Base-by-base conservation (phyloP, 208 protist genomes). In the Leishmania martiniquensis region DNA sequence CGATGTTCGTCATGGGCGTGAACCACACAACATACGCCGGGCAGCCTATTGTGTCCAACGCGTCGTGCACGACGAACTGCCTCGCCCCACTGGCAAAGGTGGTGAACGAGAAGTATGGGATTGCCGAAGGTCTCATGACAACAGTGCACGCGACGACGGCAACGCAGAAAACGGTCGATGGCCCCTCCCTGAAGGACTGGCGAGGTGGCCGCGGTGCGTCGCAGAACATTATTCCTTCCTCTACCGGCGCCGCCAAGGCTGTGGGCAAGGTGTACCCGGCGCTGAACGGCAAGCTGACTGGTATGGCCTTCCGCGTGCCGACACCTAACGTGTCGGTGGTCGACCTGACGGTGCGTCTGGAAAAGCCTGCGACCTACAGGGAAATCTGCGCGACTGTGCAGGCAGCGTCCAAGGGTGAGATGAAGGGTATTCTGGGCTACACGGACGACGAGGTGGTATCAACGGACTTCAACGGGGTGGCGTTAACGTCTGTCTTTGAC, bases 21-120 rank as follows among this genome's bases (percentile, higher is more conserved):
- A 99, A 99, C 92, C 81, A 99, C 78, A 70, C 97, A 10, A 83
- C 91, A 70, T 99, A 98, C 88, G 89, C 92, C 67, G 42, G 76
- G 83, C 45, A 96, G 70, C 75, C 94, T 55, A 86, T 99, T 42
- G 87, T 99, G 52, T 99, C 96, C 7, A 99, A 99, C 89, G 99
- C 99, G 54, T 99, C 99, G 55, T 99, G 99, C 95, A 99, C 99
- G 70, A 99, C 99, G 78, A 99, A 99, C 97, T 99, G 99, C 93
- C 95, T 99, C 42, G 99, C 99, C 5, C 99, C 99, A 59, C 76
- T 99, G 32, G 98, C 94, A 72, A 99, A 99, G 87, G 92, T 98
- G 73, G 59, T 97, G 47, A 91, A 99, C 80, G 97, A 99, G 49
- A 92, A 94, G 66, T 99, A 98, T 78, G 98, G 97, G 52, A 99